Conservation (phyloP, 2,329 filamentous ascomycete genomes). For the Periconia sp. region DNA sequence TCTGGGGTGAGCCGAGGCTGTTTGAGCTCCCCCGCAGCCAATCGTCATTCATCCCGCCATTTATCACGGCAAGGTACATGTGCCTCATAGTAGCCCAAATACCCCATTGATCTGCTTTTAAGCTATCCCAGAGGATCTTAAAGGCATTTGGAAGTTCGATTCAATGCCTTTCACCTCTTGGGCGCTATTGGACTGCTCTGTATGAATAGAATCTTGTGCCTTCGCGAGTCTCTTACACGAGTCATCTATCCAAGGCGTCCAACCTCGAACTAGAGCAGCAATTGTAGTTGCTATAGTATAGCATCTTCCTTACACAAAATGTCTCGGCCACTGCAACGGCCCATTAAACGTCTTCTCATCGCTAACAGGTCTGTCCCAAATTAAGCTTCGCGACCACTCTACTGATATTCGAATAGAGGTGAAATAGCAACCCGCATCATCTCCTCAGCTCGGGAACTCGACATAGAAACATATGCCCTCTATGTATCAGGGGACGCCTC, state of each 20-base stretch:
- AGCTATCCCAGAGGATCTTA: too few relatives aligned
- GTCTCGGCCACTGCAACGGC: conserved; percentile 31
- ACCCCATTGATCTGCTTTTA: not conserved
- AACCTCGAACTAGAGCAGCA: not conserved
- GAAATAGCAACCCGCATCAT: conserved; percentile 69
- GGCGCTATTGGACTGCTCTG: too few relatives aligned
- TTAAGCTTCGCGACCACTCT: conserved; percentile 5
- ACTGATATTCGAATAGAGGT: too few relatives aligned
- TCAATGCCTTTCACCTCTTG: too few relatives aligned
- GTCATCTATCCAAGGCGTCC: conserved; percentile 7
- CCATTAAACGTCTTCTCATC: conserved; percentile 59
- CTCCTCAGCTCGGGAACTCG: conserved; percentile 64
- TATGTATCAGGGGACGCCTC: conserved; percentile 62
- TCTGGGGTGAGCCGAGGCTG: conserved; percentile 35
- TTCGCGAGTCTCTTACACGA: conserved; percentile 15
- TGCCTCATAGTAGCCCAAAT: not conserved
- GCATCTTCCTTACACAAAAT: conserved; percentile 13
- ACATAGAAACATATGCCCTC: conserved; percentile 61
- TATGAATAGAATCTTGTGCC: too few relatives aligned
- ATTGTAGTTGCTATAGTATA: not conserved
- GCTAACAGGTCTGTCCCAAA: conserved; percentile 55
- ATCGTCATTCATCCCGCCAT: conserved; percentile 11
- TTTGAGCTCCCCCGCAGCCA: conserved; percentile 25
- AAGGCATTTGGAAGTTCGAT: too few relatives aligned
- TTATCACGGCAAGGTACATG: not conserved